phyloP scores from a whole-genome alignment of 2,329 filamentous ascomycete genomes.

The Canariomyces notabilis region DNA sequence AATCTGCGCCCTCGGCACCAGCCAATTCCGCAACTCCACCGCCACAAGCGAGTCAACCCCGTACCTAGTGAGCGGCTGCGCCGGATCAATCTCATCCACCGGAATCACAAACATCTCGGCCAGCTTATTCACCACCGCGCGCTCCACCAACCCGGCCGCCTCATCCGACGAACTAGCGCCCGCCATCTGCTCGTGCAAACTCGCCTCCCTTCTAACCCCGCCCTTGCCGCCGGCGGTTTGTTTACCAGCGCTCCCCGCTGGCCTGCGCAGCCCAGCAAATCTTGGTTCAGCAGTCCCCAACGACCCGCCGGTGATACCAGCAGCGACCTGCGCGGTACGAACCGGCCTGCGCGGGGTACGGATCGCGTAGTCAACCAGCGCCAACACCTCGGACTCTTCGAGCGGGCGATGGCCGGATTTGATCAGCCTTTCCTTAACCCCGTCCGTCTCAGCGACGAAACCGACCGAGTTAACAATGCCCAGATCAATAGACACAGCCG shows the following conservation, averaged over 20 bases:
- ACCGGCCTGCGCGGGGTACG: not conserved
- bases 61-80: not conserved
- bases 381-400: not conserved
- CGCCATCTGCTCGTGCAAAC: too few species aligned
- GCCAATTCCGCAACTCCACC: constrained; percentile 2
- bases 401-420: not conserved
- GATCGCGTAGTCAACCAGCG: not conserved
- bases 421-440: not conserved
- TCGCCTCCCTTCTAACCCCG: too few species aligned
- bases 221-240: too few species aligned
- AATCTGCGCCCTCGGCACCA: not conserved
- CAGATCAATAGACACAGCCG: constrained; percentile 32
- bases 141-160: not conserved
- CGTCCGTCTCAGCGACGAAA: constrained; percentile 10
- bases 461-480: constrained; percentile 23
- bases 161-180: too few species aligned
- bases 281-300: not conserved
- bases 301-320: not conserved
- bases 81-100: not conserved
- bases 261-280: not conserved
- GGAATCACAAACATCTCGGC: not conserved
- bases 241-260: not conserved
- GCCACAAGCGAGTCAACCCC: constrained; percentile 4
- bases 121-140: not conserved
- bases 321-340: not conserved